Evolutionary conservation across 2,329 filamentous ascomycete species (phyloP).

Genomic region (Neurospora sp.): DNA sequence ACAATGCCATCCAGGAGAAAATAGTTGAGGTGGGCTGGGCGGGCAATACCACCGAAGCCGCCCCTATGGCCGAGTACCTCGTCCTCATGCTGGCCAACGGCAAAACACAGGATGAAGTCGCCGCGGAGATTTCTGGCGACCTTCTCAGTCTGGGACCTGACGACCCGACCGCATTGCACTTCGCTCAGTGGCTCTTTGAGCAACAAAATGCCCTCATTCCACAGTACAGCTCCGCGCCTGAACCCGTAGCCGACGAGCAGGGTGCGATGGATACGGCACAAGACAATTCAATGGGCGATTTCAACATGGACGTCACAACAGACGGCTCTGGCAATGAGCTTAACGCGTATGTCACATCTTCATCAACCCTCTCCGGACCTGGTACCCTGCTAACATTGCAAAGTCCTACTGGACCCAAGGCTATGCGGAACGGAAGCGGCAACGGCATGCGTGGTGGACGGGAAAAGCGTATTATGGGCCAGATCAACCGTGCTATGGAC

Average conservation of each 20-base stretch:
- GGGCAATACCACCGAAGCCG: conserved; percentile 65
- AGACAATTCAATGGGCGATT: conserved; percentile 39
- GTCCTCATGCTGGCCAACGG: conserved; percentile 95
- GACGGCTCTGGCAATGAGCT: conserved; percentile 31
- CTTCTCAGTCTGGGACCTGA: conserved; percentile 74
- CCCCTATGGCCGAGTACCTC: conserved; percentile 88
- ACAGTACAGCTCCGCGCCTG: conserved; percentile 45
- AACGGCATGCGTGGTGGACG: conserved; percentile 42
- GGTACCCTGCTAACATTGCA: conserved; percentile 29
- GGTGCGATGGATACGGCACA: conserved; percentile 24
- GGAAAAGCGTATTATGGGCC: conserved; percentile 75
- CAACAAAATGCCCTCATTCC: conserved; percentile 62
- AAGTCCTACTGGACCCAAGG: conserved; percentile 89
- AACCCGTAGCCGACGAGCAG: conserved; percentile 23
- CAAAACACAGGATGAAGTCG: conserved; percentile 84
- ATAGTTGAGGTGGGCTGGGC: conserved; percentile 90
- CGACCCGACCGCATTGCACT: conserved; percentile 72
- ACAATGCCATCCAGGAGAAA: conserved; percentile 77
- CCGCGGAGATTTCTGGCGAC: conserved; percentile 77
- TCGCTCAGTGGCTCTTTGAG: conserved; percentile 88
- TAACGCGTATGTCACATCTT: conserved; percentile 44
- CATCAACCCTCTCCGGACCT: background rate
- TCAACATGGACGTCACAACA: conserved; percentile 52
- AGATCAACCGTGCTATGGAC: conserved; percentile 76
- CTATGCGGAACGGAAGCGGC: conserved; percentile 69